Evolutionary conservation across 1,284 basidiomycete species (phyloP).

Genomic region (Ceratobasidium sp.): DNA sequence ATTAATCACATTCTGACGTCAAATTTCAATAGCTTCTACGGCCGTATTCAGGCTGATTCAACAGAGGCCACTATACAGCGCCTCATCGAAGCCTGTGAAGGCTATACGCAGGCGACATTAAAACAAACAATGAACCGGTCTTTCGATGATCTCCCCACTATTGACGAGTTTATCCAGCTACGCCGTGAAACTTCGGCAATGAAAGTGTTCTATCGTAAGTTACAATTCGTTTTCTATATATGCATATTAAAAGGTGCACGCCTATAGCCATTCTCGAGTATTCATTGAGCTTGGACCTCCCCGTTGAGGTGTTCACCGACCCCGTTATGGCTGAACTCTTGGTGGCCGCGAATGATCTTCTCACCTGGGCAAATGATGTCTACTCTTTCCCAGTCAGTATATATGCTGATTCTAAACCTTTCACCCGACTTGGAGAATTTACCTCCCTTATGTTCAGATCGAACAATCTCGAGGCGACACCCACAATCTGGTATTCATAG

Average conservation of each 20-base stretch:
- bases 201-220: slow-evolving; percentile 65
- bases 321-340: slow-evolving; percentile 60
- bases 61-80: slow-evolving; percentile 46
- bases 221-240: too few species aligned
- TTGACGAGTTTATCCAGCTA: slow-evolving; percentile 65
- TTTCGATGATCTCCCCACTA: slow-evolving; percentile 56
- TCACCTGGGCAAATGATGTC: slow-evolving; percentile 13
- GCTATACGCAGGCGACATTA: slow-evolving; percentile 63
- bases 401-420: not conserved
- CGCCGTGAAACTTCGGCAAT: slow-evolving; percentile 65
- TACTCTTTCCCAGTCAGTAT: slow-evolving; percentile 4
- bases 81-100: slow-evolving; percentile 62
- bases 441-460: not conserved
- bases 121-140: slow-evolving; percentile 61
- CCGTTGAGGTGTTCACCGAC: slow-evolving; percentile 62
- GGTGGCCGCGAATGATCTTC: slow-evolving; percentile 62
- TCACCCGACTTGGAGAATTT: too few species aligned
- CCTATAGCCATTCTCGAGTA: slow-evolving; percentile 51
- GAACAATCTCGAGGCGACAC: slow-evolving; percentile 46
- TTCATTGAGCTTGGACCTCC: slow-evolving; percentile 58
- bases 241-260: not conserved
- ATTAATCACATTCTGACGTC: too few species aligned
- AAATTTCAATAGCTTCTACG: not conserved
- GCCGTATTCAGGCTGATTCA: not conserved
- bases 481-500: slow-evolving; percentile 58